phyloP scores from a whole-genome alignment of 139 green algal species.

The Microglena sp. region DNA sequence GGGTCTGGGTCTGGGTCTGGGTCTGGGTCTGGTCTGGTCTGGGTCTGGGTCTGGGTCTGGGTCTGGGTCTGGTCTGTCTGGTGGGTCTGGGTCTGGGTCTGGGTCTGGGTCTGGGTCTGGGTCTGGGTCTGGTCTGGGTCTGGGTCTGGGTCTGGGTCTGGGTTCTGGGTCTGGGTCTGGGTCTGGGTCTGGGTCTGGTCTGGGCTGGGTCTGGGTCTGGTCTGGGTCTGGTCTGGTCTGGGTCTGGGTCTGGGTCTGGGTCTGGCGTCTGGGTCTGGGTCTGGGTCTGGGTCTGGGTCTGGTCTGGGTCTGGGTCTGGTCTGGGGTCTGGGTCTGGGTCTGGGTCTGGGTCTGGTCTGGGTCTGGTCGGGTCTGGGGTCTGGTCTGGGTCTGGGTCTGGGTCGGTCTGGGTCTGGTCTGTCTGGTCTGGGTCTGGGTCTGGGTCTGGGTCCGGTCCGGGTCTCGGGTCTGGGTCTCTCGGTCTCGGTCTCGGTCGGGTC shows the following conservation, averaged over 20 bases:
- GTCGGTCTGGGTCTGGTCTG: neutral
- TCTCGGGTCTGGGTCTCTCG: neutral
- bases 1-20: slow-evolving; percentile 8
- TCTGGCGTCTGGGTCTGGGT: neutral
- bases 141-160: neutral
- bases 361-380: neutral
- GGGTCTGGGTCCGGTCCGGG: neutral
- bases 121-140: neutral
- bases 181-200: slow-evolving; percentile 2
- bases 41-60: slow-evolving; percentile 2
- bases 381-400: neutral
- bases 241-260: slow-evolving; percentile 1
- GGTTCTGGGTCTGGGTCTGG: slow-evolving; percentile 1
- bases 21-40: neutral
- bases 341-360: slow-evolving; percentile 1
- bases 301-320: slow-evolving; percentile 1
- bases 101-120: slow-evolving; percentile 2
- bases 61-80: neutral
- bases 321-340: neutral
- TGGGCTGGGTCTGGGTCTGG: slow-evolving; percentile 1
- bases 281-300: neutral
- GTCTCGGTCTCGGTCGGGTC: neutral
- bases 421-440: neutral
- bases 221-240: slow-evolving; percentile 3
- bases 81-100: slow-evolving; percentile 6